Conservation (phyloP, 176 grass and related monocot genomes). For the Avena sativa region DNA sequence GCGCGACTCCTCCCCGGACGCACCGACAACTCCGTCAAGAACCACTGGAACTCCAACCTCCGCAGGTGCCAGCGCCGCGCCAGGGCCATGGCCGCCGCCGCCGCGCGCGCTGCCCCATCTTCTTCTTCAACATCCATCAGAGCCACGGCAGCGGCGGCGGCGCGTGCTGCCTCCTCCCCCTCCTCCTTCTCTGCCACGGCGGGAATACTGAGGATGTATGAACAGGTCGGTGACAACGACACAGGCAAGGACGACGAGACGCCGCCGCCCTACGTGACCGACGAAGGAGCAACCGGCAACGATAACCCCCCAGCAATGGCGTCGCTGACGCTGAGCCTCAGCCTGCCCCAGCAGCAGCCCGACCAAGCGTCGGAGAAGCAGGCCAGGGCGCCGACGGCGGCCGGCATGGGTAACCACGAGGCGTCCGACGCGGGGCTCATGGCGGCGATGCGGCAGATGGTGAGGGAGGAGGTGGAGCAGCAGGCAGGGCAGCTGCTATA, state of each 20-base stretch:
- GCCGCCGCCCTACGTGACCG: neutral
- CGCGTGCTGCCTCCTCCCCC: no score
- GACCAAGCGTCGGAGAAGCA: neutral
- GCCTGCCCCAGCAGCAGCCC: neutral
- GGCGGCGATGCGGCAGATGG: conserved; percentile 3
- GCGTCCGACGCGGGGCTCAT: neutral
- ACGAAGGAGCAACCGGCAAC: neutral
- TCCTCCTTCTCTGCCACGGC: neutral
- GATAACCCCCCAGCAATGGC: no score
- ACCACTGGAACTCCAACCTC: conserved; percentile 78
- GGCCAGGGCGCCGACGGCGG: neutral
- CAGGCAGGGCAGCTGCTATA: conserved; percentile 5
- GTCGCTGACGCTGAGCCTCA: neutral
- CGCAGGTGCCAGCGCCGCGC: conserved; percentile 32
- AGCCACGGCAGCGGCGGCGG: no score
- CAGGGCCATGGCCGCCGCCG: neutral
- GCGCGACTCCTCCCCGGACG: conserved; percentile 72
- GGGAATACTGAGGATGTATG: neutral
- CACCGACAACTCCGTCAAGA: conserved; percentile 79
- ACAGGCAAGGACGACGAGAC: neutral
- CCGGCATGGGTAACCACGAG: neutral
- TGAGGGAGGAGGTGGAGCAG: neutral
- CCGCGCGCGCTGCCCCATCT: neutral
- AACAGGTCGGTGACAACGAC: neutral
- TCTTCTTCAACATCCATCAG: no score